phyloP scores from a whole-genome alignment of 768 basidiomycete species.

The Lentinula edodes region DNA sequence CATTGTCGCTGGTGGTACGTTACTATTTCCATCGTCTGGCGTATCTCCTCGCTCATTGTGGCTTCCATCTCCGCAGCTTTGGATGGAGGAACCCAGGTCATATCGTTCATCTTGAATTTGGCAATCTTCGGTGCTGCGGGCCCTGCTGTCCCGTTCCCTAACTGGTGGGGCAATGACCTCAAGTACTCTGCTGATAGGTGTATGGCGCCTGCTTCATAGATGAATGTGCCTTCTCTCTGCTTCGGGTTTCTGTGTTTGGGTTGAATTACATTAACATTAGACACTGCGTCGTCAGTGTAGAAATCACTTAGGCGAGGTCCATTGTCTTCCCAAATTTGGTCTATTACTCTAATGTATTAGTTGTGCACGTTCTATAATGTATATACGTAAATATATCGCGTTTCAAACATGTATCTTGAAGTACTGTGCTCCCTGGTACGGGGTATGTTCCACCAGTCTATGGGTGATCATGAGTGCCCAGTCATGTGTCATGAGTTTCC shows the following conservation, averaged over 20 bases:
- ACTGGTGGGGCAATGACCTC: constrained; percentile 15
- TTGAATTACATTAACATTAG: neutral
- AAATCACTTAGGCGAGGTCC: neutral
- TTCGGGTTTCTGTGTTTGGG: neutral
- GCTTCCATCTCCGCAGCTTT: constrained; percentile 18
- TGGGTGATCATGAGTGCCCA: too few relatives aligned
- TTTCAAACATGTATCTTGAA: neutral
- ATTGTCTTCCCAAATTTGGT: neutral
- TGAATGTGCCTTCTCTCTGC: neutral
- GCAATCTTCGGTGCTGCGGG: constrained; percentile 9
- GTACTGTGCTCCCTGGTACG: neutral
- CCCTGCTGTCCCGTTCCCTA: constrained; percentile 7
- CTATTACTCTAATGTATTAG: neutral
- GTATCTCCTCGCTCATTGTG: neutral
- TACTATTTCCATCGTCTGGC: neutral
- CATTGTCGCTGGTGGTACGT: constrained; percentile 19
- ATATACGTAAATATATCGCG: neutral
- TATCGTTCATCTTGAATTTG: constrained; percentile 26
- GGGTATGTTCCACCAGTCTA: too few relatives aligned
- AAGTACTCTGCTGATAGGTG: constrained; percentile 8
- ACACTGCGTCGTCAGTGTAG: neutral
- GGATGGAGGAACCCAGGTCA: constrained; percentile 33
- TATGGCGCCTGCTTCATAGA: neutral
- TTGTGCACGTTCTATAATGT: neutral
- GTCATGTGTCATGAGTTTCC: too few relatives aligned